These are phyloP conservation scores for Trypanosoma cruzi DNA, from an alignment of 208 protist genomes.

Conservation along the genomic window DNA sequence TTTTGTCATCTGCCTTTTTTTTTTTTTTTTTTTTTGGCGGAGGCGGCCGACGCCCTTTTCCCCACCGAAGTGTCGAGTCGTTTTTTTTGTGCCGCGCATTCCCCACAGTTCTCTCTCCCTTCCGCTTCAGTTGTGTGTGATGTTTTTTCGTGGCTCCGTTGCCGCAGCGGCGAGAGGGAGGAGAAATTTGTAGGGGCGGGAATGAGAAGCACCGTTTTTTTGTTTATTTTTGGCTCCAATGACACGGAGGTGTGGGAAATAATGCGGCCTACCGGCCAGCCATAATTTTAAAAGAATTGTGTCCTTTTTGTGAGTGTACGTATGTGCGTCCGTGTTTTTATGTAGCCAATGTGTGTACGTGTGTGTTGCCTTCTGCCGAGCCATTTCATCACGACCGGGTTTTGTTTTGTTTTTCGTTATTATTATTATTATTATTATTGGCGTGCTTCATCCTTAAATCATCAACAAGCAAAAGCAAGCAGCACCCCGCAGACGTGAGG, in stretches of 20 bases:
- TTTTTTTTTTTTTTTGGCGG: slow-evolving; percentile 4
- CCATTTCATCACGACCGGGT: background rate
- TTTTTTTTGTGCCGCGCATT: background rate
- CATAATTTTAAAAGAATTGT: background rate
- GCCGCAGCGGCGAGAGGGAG: background rate
- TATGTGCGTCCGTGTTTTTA: slow-evolving; percentile 1
- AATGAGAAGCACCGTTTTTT: background rate
- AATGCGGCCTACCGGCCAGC: background rate
- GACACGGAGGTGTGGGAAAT: background rate
- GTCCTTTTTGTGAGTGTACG: background rate
- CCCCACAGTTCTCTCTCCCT: background rate
- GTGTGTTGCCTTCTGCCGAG: background rate
- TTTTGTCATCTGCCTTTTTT: background rate
- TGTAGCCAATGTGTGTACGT: slow-evolving; percentile 2
- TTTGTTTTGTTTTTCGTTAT: no score
- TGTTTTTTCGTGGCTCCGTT: background rate
- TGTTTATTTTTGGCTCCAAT: no score
- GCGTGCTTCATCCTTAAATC: background rate
- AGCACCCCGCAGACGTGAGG: background rate
- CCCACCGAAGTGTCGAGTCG: background rate
- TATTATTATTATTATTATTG: background rate
- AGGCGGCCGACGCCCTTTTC: background rate
- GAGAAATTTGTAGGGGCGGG: background rate
- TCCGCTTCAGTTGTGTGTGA: background rate
- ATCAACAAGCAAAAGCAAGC: background rate